Evolutionary conservation across 768 basidiomycete genomes (phyloP).

Genomic region (Tulasnella calospora): DNA sequence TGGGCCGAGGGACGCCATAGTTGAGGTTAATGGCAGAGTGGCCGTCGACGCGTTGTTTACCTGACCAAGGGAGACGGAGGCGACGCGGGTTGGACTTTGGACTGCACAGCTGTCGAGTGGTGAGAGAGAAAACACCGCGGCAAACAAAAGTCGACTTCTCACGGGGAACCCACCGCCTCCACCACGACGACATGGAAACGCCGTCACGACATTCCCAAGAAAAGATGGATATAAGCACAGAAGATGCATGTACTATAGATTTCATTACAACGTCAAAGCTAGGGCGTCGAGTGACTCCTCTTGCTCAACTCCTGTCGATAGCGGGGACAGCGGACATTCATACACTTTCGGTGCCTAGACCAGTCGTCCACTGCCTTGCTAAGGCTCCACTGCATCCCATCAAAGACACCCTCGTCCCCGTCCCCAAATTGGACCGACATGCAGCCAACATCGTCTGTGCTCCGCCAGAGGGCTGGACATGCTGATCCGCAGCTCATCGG

Average conservation of each 20-base stretch:
- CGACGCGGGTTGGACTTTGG: slow-evolving; percentile 5
- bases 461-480: neutral
- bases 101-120: neutral
- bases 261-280: neutral
- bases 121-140: neutral
- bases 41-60: slow-evolving; percentile 7
- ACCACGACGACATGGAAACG: neutral
- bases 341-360: neutral
- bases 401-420: neutral
- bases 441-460: slow-evolving; percentile 4
- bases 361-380: neutral
- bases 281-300: neutral
- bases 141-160: neutral
- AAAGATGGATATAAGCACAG: neutral
- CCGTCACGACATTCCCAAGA: neutral
- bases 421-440: neutral
- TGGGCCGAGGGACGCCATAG: neutral
- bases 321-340: neutral
- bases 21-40: neutral
- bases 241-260: neutral
- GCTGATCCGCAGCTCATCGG: neutral
- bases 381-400: neutral
- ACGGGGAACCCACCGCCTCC: neutral
- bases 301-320: neutral
- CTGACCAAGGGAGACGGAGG: neutral